These are phyloP conservation scores for Gautieria morchelliformis DNA, from an alignment of 768 basidiomycete genomes.

Conservation along the genomic window DNA sequence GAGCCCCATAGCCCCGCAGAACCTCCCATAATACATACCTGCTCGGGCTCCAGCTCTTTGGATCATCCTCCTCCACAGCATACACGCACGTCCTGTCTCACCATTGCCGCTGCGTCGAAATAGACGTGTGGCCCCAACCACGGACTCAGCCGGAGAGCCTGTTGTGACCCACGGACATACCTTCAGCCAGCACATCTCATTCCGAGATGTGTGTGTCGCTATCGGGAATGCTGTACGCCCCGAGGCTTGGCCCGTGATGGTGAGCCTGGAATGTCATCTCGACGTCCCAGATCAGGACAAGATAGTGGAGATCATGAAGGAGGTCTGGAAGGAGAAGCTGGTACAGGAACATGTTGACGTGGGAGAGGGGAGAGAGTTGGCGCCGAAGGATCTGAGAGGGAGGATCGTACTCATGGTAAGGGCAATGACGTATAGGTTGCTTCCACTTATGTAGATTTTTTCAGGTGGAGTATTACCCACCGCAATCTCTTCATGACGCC, in stretches of 20 bases:
- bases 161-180: slow-evolving; percentile 57
- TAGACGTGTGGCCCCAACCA: slow-evolving; percentile 55
- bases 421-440: not conserved
- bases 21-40: slow-evolving; percentile 65
- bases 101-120: slow-evolving; percentile 51
- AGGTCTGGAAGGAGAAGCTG: slow-evolving; percentile 42
- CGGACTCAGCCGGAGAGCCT: slow-evolving; percentile 26
- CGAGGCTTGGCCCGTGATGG: slow-evolving; percentile 45
- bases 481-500: slow-evolving; percentile 4
- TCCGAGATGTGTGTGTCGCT: slow-evolving; percentile 41
- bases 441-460: not conserved
- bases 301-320: slow-evolving; percentile 41
- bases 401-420: slow-evolving; percentile 53
- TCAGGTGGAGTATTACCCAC: slow-evolving; percentile 48
- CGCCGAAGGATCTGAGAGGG: slow-evolving; percentile 40
- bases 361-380: slow-evolving; percentile 26
- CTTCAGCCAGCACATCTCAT: slow-evolving; percentile 40
- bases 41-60: slow-evolving; percentile 45
- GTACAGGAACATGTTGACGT: slow-evolving; percentile 32
- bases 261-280: slow-evolving; percentile 57
- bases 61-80: slow-evolving; percentile 39
- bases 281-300: slow-evolving; percentile 38
- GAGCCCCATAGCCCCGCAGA: slow-evolving; percentile 17
- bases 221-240: slow-evolving; percentile 33
- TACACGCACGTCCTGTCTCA: slow-evolving; percentile 46